Conservation (phyloP, 2,329 filamentous ascomycete genomes). For the Knoxdaviesia capensis region DNA sequence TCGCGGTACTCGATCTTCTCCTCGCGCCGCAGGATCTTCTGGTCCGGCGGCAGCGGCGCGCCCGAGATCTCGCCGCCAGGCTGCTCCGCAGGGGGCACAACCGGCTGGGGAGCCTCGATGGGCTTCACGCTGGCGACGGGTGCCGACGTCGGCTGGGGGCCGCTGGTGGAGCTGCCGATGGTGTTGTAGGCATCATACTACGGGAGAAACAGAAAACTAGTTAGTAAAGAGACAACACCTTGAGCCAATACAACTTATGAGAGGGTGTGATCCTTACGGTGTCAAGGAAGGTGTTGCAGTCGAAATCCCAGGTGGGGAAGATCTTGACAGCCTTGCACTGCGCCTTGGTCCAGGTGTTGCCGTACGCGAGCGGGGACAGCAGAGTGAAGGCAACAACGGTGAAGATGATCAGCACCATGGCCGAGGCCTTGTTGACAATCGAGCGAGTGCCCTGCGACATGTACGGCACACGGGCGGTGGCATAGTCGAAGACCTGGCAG, state of each 20-base stretch:
- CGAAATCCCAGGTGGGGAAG: constrained; percentile 84
- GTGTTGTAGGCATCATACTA: constrained; percentile 29
- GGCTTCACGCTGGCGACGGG: constrained; percentile 8
- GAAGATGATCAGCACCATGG: constrained; percentile 52
- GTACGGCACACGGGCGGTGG: constrained; percentile 54
- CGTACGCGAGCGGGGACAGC: constrained; percentile 81
- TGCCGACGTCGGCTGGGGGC: constrained; percentile 11
- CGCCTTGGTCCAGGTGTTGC: constrained; percentile 78
- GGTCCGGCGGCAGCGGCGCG: constrained; percentile 25
- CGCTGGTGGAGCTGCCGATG: constrained; percentile 7
- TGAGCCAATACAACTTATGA: not conserved
- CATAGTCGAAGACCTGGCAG: constrained; percentile 76
- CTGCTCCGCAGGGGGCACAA: constrained; percentile 6
- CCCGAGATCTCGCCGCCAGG: constrained; percentile 18
- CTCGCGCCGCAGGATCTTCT: constrained; percentile 36
- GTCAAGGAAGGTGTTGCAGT: constrained; percentile 83
- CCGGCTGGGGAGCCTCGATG: not conserved
- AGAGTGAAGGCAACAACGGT: constrained; percentile 60
- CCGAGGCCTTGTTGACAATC: constrained; percentile 52
- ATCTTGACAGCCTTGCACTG: constrained; percentile 80
- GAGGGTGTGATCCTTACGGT: constrained; percentile 44
- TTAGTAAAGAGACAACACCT: not conserved
- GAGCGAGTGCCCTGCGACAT: constrained; percentile 41
- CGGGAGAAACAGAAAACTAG: constrained; percentile 4
- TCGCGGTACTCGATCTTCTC: constrained; percentile 89